These are phyloP conservation scores for Camelina sativa DNA, from an alignment of 345 rosid species.

Conservation along the genomic window DNA sequence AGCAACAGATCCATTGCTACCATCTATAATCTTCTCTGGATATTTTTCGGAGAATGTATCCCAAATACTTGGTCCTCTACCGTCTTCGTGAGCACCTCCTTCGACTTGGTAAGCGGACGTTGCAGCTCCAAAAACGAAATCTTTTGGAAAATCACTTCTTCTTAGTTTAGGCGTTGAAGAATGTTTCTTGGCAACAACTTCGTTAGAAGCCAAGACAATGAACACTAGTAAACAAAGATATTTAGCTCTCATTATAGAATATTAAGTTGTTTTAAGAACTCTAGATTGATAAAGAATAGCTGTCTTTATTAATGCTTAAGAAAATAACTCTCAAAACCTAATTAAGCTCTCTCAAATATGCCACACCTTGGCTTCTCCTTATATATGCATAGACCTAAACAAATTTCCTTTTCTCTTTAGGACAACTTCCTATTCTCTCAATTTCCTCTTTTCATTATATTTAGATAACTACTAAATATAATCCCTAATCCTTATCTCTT, in stretches of 20 bases:
- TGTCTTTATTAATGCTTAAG: background rate
- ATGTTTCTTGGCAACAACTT: constrained; percentile 12
- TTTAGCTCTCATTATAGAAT: background rate
- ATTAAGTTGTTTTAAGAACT: no score
- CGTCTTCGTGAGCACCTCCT: constrained; percentile 24
- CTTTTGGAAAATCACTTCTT: constrained; percentile 14
- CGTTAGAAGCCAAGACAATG: background rate
- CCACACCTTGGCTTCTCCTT: background rate
- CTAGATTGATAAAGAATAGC: no score
- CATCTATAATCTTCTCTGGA: background rate
- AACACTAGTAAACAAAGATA: background rate
- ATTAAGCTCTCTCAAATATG: no score
- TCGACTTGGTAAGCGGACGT: constrained; percentile 13
- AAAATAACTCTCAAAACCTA: no score
- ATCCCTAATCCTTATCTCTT: no score
- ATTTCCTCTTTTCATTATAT: no score
- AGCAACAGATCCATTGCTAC: constrained; percentile 14
- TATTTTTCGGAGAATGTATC: constrained; percentile 1
- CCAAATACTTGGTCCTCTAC: constrained; percentile 18
- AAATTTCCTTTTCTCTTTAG: no score
- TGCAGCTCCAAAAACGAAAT: constrained; percentile 22
- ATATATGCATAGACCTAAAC: no score
- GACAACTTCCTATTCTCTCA: no score
- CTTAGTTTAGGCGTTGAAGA: background rate
- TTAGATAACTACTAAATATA: no score